A percentile compares a stretch with the other conserved stretches of the same genome.
Conservation (phyloP, 2,329 filamentous ascomycete species). For the Meredithiella fracta region DNA sequence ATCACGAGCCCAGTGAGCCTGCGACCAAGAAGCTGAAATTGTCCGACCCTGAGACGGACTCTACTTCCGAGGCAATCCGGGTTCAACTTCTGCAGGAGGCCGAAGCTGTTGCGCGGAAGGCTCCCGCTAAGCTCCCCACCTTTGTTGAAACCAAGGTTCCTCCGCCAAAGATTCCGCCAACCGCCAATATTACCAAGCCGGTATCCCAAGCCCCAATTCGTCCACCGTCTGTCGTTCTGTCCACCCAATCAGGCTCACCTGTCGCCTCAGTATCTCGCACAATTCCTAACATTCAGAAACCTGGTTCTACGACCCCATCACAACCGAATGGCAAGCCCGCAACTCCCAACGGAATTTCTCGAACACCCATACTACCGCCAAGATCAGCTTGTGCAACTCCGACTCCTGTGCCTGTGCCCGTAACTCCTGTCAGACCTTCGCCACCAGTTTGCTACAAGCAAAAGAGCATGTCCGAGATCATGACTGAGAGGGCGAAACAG, state of each 20-base stretch:
- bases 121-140: neutral
- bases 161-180: neutral
- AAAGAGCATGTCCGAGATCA: constrained; percentile 12
- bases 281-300: too few species aligned
- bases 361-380: neutral
- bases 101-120: constrained; percentile 2
- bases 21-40: constrained; percentile 2
- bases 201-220: neutral
- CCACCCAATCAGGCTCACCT: neutral
- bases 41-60: constrained; percentile 5
- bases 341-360: too few species aligned
- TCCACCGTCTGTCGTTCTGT: neutral
- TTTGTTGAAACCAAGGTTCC: constrained; percentile 5
- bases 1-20: constrained; percentile 16
- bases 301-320: too few species aligned
- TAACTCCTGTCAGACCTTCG: neutral
- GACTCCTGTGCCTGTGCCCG: neutral
- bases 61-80: constrained; percentile 11
- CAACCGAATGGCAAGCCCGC: too few species aligned
- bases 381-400: neutral
- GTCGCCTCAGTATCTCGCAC: neutral
- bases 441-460: constrained; percentile 4
- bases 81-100: constrained; percentile 10
- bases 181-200: neutral
- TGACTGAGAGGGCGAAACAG: constrained; percentile 3